Percentiles rank a stretch among this genome's conserved stretches.
These are phyloP conservation scores for Leccinum obscurum DNA, from an alignment of 768 basidiomycete genomes.

Conservation along the genomic window DNA sequence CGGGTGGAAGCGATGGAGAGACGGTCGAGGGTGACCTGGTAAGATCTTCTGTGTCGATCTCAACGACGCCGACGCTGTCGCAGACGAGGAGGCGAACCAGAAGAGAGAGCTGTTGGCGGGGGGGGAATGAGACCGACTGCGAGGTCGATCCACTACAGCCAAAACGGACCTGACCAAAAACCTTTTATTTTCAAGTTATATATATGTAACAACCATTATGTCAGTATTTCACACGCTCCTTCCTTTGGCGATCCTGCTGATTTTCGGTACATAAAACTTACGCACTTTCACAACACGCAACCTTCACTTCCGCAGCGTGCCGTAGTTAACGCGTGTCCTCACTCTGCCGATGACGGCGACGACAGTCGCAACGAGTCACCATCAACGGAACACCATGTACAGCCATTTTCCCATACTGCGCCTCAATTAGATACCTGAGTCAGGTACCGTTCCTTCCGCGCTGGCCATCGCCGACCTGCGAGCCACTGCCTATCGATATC, in stretches of 20 bases:
- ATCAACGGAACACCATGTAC: slow-evolving; percentile 6
- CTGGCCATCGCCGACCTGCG: slow-evolving; percentile 26
- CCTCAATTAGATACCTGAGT: slow-evolving; percentile 15
- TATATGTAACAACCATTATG: slow-evolving; percentile 22
- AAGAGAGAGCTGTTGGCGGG: slow-evolving; percentile 33
- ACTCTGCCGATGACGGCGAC: slow-evolving; percentile 11
- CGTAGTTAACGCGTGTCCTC: slow-evolving; percentile 10
- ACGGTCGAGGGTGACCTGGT: slow-evolving; percentile 28
- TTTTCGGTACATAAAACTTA: slow-evolving; percentile 3
- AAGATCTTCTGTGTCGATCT: slow-evolving; percentile 34
- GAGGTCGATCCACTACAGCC: slow-evolving; percentile 45
- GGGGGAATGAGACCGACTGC: slow-evolving; percentile 43
- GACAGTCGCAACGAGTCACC: background rate
- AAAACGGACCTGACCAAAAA: slow-evolving; percentile 29
- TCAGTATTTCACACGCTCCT: slow-evolving; percentile 27
- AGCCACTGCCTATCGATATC: slow-evolving; percentile 17
- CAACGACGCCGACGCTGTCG: slow-evolving; percentile 47
- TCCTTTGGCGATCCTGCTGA: slow-evolving; percentile 3
- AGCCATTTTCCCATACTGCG: slow-evolving; percentile 8
- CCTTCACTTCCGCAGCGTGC: background rate
- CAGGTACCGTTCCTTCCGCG: slow-evolving; percentile 6
- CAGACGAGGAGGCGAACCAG: slow-evolving; percentile 34
- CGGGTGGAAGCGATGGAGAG: slow-evolving; percentile 2
- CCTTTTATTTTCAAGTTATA: slow-evolving; percentile 28
- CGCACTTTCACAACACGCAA: slow-evolving; percentile 8